A percentile compares a stretch with the other conserved stretches of the same genome.
Conservation (phyloP, 768 basidiomycete species). For the Termitomyces sp. region DNA sequence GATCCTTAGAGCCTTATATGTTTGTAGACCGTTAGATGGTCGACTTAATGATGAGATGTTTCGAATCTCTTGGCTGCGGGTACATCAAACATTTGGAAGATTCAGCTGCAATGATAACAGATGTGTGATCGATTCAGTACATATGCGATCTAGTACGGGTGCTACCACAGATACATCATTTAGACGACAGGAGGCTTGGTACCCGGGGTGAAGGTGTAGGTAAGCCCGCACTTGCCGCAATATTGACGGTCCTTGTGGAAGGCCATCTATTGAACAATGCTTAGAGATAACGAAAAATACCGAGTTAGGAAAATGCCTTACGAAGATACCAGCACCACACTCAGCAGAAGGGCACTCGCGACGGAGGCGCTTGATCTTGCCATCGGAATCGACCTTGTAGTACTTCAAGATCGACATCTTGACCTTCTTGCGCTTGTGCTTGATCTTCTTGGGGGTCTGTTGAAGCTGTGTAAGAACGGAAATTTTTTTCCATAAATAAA, state of each 20-base stretch:
- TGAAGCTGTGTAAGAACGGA: background rate
- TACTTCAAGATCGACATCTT: constrained; percentile 99
- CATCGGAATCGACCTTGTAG: constrained; percentile 99
- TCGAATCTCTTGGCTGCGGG: background rate
- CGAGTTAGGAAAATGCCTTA: constrained; percentile 30
- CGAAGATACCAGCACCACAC: constrained; percentile 83
- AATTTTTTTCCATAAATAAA: background rate
- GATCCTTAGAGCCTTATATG: constrained; percentile 2
- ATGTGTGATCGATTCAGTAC: background rate
- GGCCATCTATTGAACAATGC: constrained; percentile 65
- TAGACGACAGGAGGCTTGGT: constrained; percentile 72
- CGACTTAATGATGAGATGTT: background rate
- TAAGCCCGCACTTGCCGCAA: constrained; percentile 92
- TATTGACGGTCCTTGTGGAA: constrained; percentile 98
- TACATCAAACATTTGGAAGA: too few relatives aligned
- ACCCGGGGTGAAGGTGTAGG: constrained; percentile 79
- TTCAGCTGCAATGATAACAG: background rate
- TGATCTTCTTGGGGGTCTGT: constrained; percentile 98
- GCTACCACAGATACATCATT: constrained; percentile 9
- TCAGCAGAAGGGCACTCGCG: constrained; percentile 89
- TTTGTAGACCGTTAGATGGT: background rate
- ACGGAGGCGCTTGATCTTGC: constrained; percentile 98
- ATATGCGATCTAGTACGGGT: background rate
- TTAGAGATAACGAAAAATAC: constrained; percentile 12
- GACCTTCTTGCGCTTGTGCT: constrained; percentile 99